These are phyloP conservation scores for Candida montana DNA, from an alignment of 805 yeast species.

Conservation along the genomic window DNA sequence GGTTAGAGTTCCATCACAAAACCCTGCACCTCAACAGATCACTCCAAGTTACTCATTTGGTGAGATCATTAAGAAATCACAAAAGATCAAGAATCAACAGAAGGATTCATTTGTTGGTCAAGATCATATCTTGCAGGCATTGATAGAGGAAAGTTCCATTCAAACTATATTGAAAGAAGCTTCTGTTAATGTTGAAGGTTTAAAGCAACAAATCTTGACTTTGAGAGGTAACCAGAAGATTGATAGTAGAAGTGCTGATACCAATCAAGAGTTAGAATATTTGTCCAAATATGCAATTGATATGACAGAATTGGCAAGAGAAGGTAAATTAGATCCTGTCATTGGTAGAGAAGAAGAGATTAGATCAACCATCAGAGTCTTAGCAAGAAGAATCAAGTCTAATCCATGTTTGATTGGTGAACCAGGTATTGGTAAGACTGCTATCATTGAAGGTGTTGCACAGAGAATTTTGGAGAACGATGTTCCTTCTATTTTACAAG, in stretches of 20 bases:
- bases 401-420: constrained; percentile 97
- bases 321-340: constrained; percentile 95
- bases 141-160: constrained; percentile 72
- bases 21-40: constrained; percentile 82
- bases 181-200: constrained; percentile 58
- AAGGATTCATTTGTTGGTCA: constrained; percentile 91
- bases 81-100: constrained; percentile 75
- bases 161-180: constrained; percentile 69
- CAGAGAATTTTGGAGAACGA: constrained; percentile 94
- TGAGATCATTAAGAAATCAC: constrained; percentile 67
- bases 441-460: constrained; percentile 97
- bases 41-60: constrained; percentile 73
- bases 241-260: constrained; percentile 91
- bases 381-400: constrained; percentile 96
- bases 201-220: constrained; percentile 71
- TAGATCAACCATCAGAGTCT: constrained; percentile 86
- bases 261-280: constrained; percentile 79
- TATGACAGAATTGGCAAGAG: constrained; percentile 87
- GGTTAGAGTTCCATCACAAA: constrained; percentile 81
- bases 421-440: constrained; percentile 99
- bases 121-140: constrained; percentile 84
- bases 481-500: constrained; percentile 82
- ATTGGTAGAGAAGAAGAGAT: constrained; percentile 99
- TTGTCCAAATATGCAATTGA: constrained; percentile 87
- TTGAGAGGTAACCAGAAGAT: constrained; percentile 89